Evolutionary conservation across 2,329 filamentous ascomycete species (phyloP).

Genomic region (Aciculosporium take): DNA sequence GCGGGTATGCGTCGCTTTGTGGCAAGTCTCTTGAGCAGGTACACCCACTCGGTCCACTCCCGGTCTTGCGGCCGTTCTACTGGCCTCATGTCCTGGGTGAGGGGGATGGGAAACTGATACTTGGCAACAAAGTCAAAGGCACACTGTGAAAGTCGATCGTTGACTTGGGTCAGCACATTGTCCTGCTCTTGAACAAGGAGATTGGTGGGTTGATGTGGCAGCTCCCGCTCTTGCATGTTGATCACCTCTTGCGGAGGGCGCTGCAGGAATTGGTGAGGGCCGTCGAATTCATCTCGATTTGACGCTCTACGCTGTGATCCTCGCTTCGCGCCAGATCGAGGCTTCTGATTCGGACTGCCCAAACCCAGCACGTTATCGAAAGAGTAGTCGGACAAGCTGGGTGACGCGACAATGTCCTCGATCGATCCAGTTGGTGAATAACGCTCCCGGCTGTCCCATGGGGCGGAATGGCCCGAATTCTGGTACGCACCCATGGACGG

Average conservation of each 20-base stretch:
- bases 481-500: slow-evolving; percentile 24
- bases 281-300: slow-evolving; percentile 81
- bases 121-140: slow-evolving; percentile 84
- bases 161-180: slow-evolving; percentile 63
- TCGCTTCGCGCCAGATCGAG: slow-evolving; percentile 32
- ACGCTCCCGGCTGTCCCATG: slow-evolving; percentile 28
- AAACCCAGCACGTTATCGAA: slow-evolving; percentile 35
- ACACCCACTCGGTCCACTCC: slow-evolving; percentile 89
- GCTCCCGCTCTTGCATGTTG: slow-evolving; percentile 63
- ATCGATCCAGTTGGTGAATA: slow-evolving; percentile 45
- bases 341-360: slow-evolving; percentile 25
- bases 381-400: slow-evolving; percentile 46
- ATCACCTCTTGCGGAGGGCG: slow-evolving; percentile 56
- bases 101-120: slow-evolving; percentile 78
- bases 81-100: slow-evolving; percentile 69
- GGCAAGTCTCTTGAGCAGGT: slow-evolving; percentile 69
- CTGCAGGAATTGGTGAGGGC: slow-evolving; percentile 68
- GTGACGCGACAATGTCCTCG: slow-evolving; percentile 43
- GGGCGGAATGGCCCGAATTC: slow-evolving; percentile 15
- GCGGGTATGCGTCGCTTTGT: slow-evolving; percentile 78
- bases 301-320: slow-evolving; percentile 54
- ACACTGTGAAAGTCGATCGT: slow-evolving; percentile 71
- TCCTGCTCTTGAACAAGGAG: slow-evolving; percentile 76
- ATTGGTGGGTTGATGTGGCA: slow-evolving; percentile 71
- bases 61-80: slow-evolving; percentile 61